Evolutionary conservation across 805 yeast species (phyloP), one percentile per base, ranked within the genome.

Genomic region (Metschnikowia vanudenii): DNA sequence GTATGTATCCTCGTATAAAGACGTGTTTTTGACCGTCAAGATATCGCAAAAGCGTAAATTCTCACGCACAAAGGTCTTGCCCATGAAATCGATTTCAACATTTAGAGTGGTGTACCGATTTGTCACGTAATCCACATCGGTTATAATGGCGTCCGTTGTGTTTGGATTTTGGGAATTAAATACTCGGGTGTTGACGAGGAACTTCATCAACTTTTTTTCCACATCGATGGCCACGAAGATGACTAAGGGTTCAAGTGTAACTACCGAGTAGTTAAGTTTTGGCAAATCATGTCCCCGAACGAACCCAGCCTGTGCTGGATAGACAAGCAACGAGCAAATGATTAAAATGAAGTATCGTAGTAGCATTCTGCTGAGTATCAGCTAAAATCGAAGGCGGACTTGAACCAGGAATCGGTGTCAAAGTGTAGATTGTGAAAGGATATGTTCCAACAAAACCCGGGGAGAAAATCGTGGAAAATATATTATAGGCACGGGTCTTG

Each of bases 101-200:
- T 75, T 79, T 36, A 79, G 57, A 1, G 81, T 75, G 9, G 82
- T 76, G 55, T 60, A 78, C 51, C 62, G 68, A 57, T 78, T 76
- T 1, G 81, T 72, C 3, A 70, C 60, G 1, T 52, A 10, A 53
- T 79, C 70, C 28, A 76, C 75, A 49, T 78, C 82, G 12, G 63
- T 52, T 9, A 78, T 69, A 3, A 63, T 44, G 13, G 57, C 56
- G 8, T 43, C 40, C 1, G 45, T 44, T 9, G 49, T 17, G 12
- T 42, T 20, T 10, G 18, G 17, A 30, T 50, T 46, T 13, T 37
- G 20, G 11, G 17, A 36, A 39, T 52, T 41, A 19, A 3, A 38
- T 12, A 69, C 68, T 53, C 61, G 54, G 29, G 73, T 48, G 53
- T 69, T 70, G 40, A 70, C 56, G 50, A 66, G 63, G 49, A 71